A percentile compares a stretch with the other conserved stretches of the same genome.
phyloP scores from a whole-genome alignment of 192 early-diverging fungal genomes.

The Mortierella hygrophila region DNA sequence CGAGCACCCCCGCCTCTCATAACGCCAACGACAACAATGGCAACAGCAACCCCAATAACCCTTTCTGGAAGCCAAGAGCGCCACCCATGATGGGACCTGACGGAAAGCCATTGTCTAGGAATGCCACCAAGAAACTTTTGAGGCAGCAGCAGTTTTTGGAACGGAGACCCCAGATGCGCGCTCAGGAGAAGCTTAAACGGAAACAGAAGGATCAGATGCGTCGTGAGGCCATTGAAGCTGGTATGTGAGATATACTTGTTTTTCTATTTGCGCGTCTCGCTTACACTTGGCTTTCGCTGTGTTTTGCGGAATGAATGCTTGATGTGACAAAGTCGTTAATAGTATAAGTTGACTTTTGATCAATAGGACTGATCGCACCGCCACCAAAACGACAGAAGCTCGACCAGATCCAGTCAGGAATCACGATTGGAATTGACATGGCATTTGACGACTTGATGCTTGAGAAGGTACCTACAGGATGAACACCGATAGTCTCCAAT shows the following conservation, averaged over 20 bases:
- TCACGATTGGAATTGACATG: slow-evolving; percentile 83
- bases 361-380: slow-evolving; percentile 43
- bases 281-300: background rate
- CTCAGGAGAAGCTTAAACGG: slow-evolving; percentile 62
- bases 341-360: background rate
- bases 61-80: slow-evolving; percentile 51
- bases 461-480: slow-evolving; percentile 64
- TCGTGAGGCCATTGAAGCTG: slow-evolving; percentile 58
- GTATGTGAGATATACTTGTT: background rate
- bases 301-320: slow-evolving; percentile 1
- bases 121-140: slow-evolving; percentile 79
- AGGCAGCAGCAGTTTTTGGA: slow-evolving; percentile 72
- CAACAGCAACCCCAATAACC: slow-evolving; percentile 18
- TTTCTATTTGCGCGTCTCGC: background rate
- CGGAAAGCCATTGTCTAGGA: slow-evolving; percentile 68
- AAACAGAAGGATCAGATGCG: slow-evolving; percentile 66
- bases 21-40: background rate
- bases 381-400: slow-evolving; percentile 60
- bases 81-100: slow-evolving; percentile 49
- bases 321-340: background rate
- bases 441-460: slow-evolving; percentile 84
- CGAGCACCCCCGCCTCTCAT: background rate
- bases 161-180: slow-evolving; percentile 57
- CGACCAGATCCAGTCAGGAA: slow-evolving; percentile 62
- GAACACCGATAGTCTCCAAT: too few species aligned